Evolutionary conservation across 2,329 filamentous ascomycete genomes (phyloP), one percentile per base, ranked within the genome.

Genomic region (Cryphonectria parasitica): DNA sequence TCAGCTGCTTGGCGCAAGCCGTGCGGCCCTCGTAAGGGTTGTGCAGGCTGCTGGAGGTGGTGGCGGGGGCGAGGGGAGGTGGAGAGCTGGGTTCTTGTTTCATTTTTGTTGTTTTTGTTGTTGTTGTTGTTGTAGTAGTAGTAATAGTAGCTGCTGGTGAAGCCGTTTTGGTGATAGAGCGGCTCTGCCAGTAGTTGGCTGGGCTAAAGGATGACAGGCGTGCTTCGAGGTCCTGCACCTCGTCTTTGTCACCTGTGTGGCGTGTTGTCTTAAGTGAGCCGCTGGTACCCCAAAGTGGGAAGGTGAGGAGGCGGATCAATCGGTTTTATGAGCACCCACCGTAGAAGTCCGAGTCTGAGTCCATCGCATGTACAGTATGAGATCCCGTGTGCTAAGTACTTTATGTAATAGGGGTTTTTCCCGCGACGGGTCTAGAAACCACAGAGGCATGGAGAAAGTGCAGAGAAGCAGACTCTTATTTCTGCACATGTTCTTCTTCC

Each of bases 1-100:
- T 74, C 13, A 77, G 73, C 77, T 91, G 91, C 83, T 90, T 89
- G 36, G 87, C 89, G 72, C 83, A 84, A 3, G 78, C 67, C 0
- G 84, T 70, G 11, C 64, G 43, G 45, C 86, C 88, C 69, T 88
- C 84, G 74, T 89, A 89, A 1, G 85, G 85, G 76, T 93, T 92
- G 79, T 88, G 84, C 2, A 87, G 79, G 36, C 78, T n/a, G 64
- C 52, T 39, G 68, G 11, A 43, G 36, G 19, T 62, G 69, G 70
- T 54, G 68, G 60, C 25, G 49, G 54, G 25, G 68, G 36, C 17
- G 45, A 19, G 68, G 65, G 7, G 61, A 34, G 58, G 34, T 22
- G 68, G 34, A 1, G 67, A 61, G 45, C 58, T n/a, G 10, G 64
- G 5, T 13, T 68, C n/a, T 28, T 31, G 43, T 10, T 60, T 64